A percentile compares a stretch with the other conserved stretches of the same genome.
Evolutionary conservation across 768 basidiomycete genomes (phyloP).

Genomic region (Tubosaeta brunneosetosa): DNA sequence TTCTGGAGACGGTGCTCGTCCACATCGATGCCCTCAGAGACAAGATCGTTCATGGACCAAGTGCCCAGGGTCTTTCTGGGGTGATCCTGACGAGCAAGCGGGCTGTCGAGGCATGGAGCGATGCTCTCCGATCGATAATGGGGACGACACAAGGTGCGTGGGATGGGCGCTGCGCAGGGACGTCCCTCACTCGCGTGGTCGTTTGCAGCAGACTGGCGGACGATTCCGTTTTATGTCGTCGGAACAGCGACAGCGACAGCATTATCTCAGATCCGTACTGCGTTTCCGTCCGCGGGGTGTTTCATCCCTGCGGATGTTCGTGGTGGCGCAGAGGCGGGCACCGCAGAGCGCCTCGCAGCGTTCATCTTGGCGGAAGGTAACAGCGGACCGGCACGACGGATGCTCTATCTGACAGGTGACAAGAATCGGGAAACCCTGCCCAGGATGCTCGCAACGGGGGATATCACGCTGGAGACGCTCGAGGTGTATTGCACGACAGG

Average conservation of each 20-base stretch:
- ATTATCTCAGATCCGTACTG: conserved; percentile 30
- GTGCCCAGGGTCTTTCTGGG: conserved; percentile 37
- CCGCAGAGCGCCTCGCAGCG: conserved; percentile 58
- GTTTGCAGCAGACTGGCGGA: conserved; percentile 44
- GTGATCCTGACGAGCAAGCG: conserved; percentile 79
- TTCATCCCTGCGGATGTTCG: conserved; percentile 34
- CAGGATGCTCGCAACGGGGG: conserved; percentile 41
- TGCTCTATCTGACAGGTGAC: conserved; percentile 83
- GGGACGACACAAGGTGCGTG: conserved; percentile 13
- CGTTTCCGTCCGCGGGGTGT: conserved; percentile 34
- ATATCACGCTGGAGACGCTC: conserved; percentile 44
- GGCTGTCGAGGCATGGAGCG: conserved; percentile 67
- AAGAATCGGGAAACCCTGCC: conserved; percentile 74
- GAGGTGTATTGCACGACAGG: conserved; percentile 71
- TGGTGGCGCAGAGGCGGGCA: conserved; percentile 54
- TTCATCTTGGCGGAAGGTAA: conserved; percentile 49
- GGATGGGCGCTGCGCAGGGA: background rate
- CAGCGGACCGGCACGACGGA: conserved; percentile 15
- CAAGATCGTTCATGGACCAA: conserved; percentile 39
- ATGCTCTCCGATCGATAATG: conserved; percentile 28
- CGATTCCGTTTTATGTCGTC: conserved; percentile 73
- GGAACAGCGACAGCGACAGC: conserved; percentile 59
- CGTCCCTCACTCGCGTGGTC: background rate
- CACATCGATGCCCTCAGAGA: conserved; percentile 44
- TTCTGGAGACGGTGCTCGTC: conserved; percentile 60